Percentiles rank a stretch among this genome's conserved stretches.
phyloP scores from a whole-genome alignment of 768 basidiomycete species.

The Macrolepiota fuliginosa region DNA sequence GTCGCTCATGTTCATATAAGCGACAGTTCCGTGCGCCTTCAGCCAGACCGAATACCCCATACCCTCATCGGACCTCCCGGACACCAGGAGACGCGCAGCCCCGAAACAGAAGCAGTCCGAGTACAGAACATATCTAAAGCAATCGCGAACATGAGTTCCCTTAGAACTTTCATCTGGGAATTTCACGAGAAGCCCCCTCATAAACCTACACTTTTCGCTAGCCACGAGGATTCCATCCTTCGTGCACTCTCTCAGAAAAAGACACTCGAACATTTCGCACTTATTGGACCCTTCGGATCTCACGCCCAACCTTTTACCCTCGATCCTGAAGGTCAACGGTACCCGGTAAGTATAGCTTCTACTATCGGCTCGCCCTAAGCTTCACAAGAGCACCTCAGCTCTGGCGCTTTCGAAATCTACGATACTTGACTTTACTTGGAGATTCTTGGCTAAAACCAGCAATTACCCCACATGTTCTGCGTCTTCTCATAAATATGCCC shows the following conservation, averaged over 20 bases:
- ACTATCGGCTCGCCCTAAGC: not conserved
- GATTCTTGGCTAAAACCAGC: constrained; percentile 28
- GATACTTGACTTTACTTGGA: constrained; percentile 25
- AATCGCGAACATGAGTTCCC: constrained; percentile 37
- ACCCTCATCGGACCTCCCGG: constrained; percentile 30
- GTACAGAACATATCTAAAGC: constrained; percentile 38
- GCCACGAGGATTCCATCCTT: constrained; percentile 40
- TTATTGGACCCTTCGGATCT: constrained; percentile 36
- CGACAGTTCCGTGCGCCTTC: constrained; percentile 32
- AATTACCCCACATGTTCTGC: constrained; percentile 27
- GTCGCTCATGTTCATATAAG: constrained; percentile 46
- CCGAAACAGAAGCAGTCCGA: constrained; percentile 28
- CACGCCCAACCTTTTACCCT: constrained; percentile 28
- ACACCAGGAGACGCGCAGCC: not conserved
- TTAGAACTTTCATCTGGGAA: constrained; percentile 44
- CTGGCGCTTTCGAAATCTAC: constrained; percentile 30
- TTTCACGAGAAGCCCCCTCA: constrained; percentile 21
- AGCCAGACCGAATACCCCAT: constrained; percentile 40
- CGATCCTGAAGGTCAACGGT: constrained; percentile 29
- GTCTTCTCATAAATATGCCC: constrained; percentile 26
- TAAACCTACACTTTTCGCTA: constrained; percentile 27
- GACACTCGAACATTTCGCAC: constrained; percentile 31
- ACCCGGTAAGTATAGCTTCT: constrained; percentile 34
- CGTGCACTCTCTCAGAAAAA: constrained; percentile 25
- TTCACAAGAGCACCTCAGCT: constrained; percentile 19